phyloP scores from a whole-genome alignment of 139 green algal genomes.

The Eudorina sp. region DNA sequence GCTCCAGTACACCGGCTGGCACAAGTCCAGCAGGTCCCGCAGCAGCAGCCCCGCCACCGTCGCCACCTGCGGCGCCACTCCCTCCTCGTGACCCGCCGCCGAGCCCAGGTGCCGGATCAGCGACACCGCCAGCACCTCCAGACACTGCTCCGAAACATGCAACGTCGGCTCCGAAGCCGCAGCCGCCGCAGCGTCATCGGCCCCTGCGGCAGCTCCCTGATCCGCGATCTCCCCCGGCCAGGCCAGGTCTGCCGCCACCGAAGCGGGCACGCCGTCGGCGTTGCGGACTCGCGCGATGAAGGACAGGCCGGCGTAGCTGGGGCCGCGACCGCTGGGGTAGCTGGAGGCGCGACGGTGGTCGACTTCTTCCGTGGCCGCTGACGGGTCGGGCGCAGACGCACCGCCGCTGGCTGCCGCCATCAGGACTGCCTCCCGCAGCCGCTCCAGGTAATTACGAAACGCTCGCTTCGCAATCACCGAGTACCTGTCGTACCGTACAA shows the following conservation, averaged over 20 bases:
- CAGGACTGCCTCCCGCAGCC: slow-evolving; percentile 23
- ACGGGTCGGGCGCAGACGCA: not conserved
- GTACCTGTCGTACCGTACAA: no score
- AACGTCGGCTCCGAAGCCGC: not conserved
- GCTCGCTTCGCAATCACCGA: slow-evolving; percentile 22
- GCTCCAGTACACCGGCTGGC: slow-evolving; percentile 54
- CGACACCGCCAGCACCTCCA: slow-evolving; percentile 51
- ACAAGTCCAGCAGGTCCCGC: slow-evolving; percentile 31
- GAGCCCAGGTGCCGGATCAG: slow-evolving; percentile 52
- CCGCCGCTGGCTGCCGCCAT: not conserved
- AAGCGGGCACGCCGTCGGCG: not conserved
- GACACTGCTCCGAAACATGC: slow-evolving; percentile 29
- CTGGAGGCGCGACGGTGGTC: not conserved
- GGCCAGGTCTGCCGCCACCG: not conserved
- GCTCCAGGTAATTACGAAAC: slow-evolving; percentile 35
- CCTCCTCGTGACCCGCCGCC: slow-evolving; percentile 37
- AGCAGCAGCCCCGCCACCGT: slow-evolving; percentile 54
- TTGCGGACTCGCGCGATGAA: not conserved
- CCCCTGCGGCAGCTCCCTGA: not conserved
- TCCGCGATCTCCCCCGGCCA: not conserved
- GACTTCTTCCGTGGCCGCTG: not conserved
- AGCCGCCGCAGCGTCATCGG: not conserved
- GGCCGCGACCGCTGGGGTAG: slow-evolving; percentile 6
- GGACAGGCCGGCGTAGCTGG: slow-evolving; percentile 12
- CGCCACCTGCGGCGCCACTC: slow-evolving; percentile 22